These are phyloP conservation scores for Termitomyces sp. DNA, from an alignment of 768 basidiomycete genomes.

Conservation along the genomic window DNA sequence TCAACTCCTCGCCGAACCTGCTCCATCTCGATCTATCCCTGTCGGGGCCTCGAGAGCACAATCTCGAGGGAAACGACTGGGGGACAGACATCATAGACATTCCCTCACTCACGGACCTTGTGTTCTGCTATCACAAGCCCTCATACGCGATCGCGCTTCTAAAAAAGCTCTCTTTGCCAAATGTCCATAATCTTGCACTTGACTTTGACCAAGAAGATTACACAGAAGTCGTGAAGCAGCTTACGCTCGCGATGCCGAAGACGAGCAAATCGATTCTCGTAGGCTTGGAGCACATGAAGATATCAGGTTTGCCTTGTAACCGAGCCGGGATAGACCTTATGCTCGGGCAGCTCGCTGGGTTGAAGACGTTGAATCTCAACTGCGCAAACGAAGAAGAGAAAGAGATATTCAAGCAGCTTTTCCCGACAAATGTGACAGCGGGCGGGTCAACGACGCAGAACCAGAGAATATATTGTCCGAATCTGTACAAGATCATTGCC, in stretches of 20 bases:
- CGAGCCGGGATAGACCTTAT: conserved; percentile 26
- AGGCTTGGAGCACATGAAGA: conserved; percentile 45
- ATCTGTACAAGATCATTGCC: conserved; percentile 42
- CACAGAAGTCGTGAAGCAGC: conserved; percentile 37
- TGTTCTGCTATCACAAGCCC: conserved; percentile 33
- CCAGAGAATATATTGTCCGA: conserved; percentile 38
- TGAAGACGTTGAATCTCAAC: conserved; percentile 36
- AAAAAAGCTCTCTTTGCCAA: conserved; percentile 32
- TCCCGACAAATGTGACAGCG: conserved; percentile 3
- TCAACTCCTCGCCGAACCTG: conserved; percentile 49
- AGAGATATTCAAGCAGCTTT: conserved; percentile 23
- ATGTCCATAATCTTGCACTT: conserved; percentile 38
- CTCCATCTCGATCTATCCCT: conserved; percentile 42
- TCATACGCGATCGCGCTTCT: conserved; percentile 32
- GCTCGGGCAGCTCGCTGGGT: conserved; percentile 40
- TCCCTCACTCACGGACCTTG: conserved; percentile 32
- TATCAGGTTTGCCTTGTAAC: conserved; percentile 44
- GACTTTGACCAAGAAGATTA: conserved; percentile 55
- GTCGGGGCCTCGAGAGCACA: conserved; percentile 49
- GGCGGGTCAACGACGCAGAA: conserved; percentile 8
- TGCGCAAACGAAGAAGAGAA: conserved; percentile 23
- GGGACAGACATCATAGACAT: conserved; percentile 27
- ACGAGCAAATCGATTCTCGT: conserved; percentile 39
- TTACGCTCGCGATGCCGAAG: conserved; percentile 33
- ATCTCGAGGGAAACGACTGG: conserved; percentile 28